Evolutionary conservation across 1,284 basidiomycete species (phyloP).

Genomic region (Marasmius fiardii): DNA sequence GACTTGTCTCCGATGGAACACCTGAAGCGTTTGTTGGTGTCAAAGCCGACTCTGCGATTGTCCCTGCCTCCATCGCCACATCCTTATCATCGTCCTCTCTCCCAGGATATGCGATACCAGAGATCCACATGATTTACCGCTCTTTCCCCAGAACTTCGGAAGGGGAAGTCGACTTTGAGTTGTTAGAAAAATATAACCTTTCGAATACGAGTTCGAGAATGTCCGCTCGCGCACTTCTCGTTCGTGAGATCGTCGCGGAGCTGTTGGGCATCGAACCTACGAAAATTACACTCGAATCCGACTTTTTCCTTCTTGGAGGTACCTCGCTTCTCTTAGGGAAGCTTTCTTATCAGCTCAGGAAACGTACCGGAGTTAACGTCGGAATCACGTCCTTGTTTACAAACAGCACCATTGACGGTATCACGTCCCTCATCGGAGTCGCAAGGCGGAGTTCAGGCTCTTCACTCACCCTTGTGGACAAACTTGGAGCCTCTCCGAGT

Average conservation of each 20-base stretch:
- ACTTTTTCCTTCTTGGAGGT: slow-evolving; percentile 44
- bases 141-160: slow-evolving; percentile 19
- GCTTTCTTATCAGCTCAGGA: slow-evolving; percentile 36
- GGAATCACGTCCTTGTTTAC: slow-evolving; percentile 36
- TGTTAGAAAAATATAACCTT: slow-evolving; percentile 29
- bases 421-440: slow-evolving; percentile 33
- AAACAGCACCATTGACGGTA: slow-evolving; percentile 37
- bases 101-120: slow-evolving; percentile 39
- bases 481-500: slow-evolving; percentile 1
- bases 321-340: slow-evolving; percentile 42
- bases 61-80: slow-evolving; percentile 27
- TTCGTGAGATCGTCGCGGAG: slow-evolving; percentile 38
- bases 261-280: slow-evolving; percentile 31
- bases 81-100: slow-evolving; percentile 30
- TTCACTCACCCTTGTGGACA: neutral
- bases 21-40: slow-evolving; percentile 32
- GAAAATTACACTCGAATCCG: slow-evolving; percentile 32
- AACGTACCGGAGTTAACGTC: slow-evolving; percentile 33
- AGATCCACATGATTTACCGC: slow-evolving; percentile 26
- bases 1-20: slow-evolving; percentile 26
- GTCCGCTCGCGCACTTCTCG: slow-evolving; percentile 28
- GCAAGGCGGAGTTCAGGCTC: neutral
- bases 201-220: slow-evolving; percentile 25
- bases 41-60: slow-evolving; percentile 15
- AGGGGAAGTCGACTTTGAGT: slow-evolving; percentile 30